Evolutionary conservation across 2,329 filamentous ascomycete genomes (phyloP).

Genomic region (Albifimbria verrucaria): DNA sequence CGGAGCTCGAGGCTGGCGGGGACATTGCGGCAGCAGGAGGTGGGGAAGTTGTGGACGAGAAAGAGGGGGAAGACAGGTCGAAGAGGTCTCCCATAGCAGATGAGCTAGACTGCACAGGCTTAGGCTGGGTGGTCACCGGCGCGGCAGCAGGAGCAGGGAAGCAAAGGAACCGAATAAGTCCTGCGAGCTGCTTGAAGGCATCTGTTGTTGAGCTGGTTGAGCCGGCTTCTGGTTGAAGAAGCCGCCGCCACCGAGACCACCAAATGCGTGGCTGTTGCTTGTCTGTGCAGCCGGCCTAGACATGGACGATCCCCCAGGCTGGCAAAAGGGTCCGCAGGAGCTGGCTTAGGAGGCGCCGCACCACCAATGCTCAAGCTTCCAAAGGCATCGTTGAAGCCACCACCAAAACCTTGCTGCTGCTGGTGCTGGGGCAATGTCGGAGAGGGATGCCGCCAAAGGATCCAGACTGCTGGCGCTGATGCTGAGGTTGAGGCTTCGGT

Average conservation of each 20-base stretch:
- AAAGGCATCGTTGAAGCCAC: constrained; percentile 77
- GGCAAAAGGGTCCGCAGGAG: constrained; percentile 55
- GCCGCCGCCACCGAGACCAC: constrained; percentile 64
- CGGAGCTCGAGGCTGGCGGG: constrained; percentile 52
- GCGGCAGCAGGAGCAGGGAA: constrained; percentile 38
- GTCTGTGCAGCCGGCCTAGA: constrained; percentile 29
- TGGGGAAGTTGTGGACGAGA: constrained; percentile 28
- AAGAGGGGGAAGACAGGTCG: constrained; percentile 61
- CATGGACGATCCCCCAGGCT: constrained; percentile 43
- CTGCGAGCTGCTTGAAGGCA: constrained; percentile 57
- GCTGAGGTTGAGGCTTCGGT: constrained; percentile 62
- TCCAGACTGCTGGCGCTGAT: constrained; percentile 42
- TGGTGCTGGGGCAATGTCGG: constrained; percentile 34
- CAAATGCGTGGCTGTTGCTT: constrained; percentile 42
- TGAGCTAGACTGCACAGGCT: constrained; percentile 43
- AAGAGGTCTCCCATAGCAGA: constrained; percentile 76
- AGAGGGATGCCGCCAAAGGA: constrained; percentile 67
- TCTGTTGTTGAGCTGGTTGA: constrained; percentile 50
- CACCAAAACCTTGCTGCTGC: constrained; percentile 44
- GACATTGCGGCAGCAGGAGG: constrained; percentile 35
- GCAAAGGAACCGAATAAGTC: constrained; percentile 63
- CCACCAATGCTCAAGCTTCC: constrained; percentile 42
- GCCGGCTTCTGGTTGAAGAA: constrained; percentile 79
- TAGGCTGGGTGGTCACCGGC: constrained; percentile 30
- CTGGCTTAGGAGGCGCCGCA: constrained; percentile 39